phyloP scores from a whole-genome alignment of 2,329 filamentous ascomycete genomes.

The Aspergillus novoparasiticus region DNA sequence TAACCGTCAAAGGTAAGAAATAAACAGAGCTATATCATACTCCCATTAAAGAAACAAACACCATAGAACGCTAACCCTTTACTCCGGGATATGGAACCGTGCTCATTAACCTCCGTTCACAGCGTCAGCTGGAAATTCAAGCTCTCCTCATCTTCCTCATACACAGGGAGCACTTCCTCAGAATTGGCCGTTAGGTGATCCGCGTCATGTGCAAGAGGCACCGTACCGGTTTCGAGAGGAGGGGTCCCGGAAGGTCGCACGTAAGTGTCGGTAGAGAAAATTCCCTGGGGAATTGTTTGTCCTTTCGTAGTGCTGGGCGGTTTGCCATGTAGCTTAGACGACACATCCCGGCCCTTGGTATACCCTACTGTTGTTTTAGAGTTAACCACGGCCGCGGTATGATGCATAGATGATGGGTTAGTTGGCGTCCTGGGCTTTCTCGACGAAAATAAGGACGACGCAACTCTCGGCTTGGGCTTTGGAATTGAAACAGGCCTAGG shows the following conservation, averaged over 20 bases:
- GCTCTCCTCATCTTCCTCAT: constrained; percentile 43
- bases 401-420: constrained; percentile 58
- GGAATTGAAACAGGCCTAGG: constrained; percentile 30
- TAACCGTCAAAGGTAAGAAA: not conserved
- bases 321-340: constrained; percentile 33
- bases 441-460: constrained; percentile 34
- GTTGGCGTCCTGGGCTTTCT: constrained; percentile 50
- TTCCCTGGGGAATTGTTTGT: constrained; percentile 25
- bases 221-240: constrained; percentile 47
- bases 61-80: constrained; percentile 8
- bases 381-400: constrained; percentile 64
- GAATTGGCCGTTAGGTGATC: constrained; percentile 25
- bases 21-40: not conserved
- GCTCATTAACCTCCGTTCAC: constrained; percentile 20
- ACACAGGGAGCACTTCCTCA: constrained; percentile 33
- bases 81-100: constrained; percentile 1
- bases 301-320: constrained; percentile 24
- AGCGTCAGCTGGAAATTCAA: constrained; percentile 45
- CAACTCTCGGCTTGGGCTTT: constrained; percentile 43
- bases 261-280: constrained; percentile 46
- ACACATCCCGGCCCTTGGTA: constrained; percentile 66
- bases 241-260: constrained; percentile 46
- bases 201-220: constrained; percentile 40
- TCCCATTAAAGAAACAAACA: constrained; percentile 15
- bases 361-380: constrained; percentile 86